Evolutionary conservation across 257 asterid genomes (phyloP).

Genomic region (Nyctanthes arbortristis): DNA sequence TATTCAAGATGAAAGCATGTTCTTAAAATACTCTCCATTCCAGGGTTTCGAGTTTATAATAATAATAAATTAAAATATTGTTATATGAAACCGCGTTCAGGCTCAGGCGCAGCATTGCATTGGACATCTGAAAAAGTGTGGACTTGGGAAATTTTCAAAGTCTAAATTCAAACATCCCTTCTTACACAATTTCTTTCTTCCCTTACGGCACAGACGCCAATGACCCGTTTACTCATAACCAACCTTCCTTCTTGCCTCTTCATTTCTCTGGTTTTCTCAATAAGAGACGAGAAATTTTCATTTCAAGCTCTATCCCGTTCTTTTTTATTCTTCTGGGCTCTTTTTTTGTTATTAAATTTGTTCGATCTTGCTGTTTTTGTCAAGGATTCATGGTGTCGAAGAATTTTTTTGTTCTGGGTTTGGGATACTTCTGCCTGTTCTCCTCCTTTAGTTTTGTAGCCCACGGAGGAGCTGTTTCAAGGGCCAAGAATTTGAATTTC

Average conservation of each 20-base stretch:
- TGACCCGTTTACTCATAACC: neutral
- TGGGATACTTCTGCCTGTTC: constrained; percentile 35
- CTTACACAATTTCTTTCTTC: neutral
- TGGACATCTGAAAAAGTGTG: neutral
- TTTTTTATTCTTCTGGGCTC: neutral
- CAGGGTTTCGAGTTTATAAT: no score
- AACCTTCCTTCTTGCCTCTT: no score
- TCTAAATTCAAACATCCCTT: neutral
- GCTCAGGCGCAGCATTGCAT: neutral
- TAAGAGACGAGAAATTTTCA: neutral
- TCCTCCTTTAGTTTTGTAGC: constrained; percentile 31
- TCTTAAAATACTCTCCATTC: no score
- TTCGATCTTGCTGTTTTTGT: no score
- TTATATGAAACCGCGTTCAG: neutral
- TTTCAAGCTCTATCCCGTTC: neutral
- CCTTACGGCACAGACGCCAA: constrained; percentile 6
- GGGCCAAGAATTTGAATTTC: constrained; percentile 25
- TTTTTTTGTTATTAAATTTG: neutral
- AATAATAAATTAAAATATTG: no score
- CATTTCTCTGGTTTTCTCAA: neutral
- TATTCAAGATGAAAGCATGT: no score
- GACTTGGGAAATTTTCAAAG: neutral
- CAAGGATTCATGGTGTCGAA: constrained; percentile 36
- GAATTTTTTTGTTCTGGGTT: constrained; percentile 29
- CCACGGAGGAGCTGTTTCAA: constrained; percentile 24